Evolutionary conservation across 495 filamentous ascomycete genomes (phyloP), one percentile per base, ranked within the genome.

Genomic region (Saxophila tyrrhenica): DNA sequence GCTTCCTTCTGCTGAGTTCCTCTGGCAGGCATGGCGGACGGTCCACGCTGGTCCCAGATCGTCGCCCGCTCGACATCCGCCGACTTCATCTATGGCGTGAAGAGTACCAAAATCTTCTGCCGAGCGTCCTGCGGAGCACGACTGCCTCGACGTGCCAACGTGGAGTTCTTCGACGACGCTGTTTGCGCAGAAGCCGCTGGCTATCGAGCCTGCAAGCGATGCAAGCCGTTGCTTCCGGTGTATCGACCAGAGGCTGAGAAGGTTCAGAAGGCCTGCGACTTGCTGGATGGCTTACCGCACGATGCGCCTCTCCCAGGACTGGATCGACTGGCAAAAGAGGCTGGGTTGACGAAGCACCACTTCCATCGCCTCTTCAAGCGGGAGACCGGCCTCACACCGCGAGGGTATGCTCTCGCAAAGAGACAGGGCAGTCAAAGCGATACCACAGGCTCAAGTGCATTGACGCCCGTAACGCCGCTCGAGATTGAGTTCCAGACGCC

Each of bases 291-390:
- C 32, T 51, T 64, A 1, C 50, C 57, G 52, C 63, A 64, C 42
- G 55, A 64, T 13, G 24, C 39, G 16, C 58, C 55, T 53, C 67
- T 70, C 50, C 69, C 74, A n/a, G 73, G 68, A 42, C 63, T 79
- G 25, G 66, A 70, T 21, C 69, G 73, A 22, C 63, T 84, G 51
- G 80, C 81, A 17, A 68, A 64, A 49, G 70, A 68, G 54, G 80
- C 75, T 17, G 71, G 72, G 2, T 61, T 82, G 53, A 81, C 78
- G 17, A 69, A 79, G 44, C 75, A 80, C 61, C 77, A 84, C 64
- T 80, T 84, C 57, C 79, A 78, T 60, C 78, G 83, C 25, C 66
- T 83, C 35, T 80, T 82, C 55, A 82, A 78, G 66, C 74, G 78
- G 51, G 70, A 70, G 1, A 76, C 72, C 62, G 78, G 81, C 52